Percentiles rank a stretch among this genome's conserved stretches.
Evolutionary conservation across 2,329 filamentous ascomycete genomes (phyloP).

Genomic region (Scedosporium boydii): DNA sequence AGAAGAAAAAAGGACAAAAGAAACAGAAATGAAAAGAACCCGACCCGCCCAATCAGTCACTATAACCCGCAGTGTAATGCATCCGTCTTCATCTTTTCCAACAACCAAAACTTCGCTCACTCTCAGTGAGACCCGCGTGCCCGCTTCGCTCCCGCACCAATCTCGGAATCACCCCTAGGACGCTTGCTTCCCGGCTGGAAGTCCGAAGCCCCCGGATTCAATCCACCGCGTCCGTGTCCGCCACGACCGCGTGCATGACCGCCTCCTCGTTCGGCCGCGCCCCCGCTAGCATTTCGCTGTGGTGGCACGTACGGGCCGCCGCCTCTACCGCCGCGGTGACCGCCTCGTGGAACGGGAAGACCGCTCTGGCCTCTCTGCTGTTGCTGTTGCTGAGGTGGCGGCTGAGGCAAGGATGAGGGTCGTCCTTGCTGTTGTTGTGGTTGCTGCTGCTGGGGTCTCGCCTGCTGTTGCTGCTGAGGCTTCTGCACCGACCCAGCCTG

Average conservation of each 20-base stretch:
- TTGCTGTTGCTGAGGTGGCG: not conserved
- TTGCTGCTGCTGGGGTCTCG: conserved; percentile 11
- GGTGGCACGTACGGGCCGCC: conserved; percentile 23
- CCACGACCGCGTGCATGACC: conserved; percentile 32
- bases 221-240: conserved; percentile 22
- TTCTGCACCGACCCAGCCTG: conserved; percentile 8
- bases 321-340: conserved; percentile 26
- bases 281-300: conserved; percentile 25
- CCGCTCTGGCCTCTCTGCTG: conserved; percentile 13
- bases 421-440: conserved; percentile 13
- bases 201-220: conserved; percentile 45
- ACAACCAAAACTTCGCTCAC: not conserved
- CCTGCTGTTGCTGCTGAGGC: conserved; percentile 9
- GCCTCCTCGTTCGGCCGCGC: conserved; percentile 21
- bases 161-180: conserved; percentile 41
- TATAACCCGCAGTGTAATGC: not conserved
- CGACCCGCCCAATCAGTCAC: not conserved
- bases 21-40: not conserved
- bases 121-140: conserved; percentile 28
- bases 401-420: conserved; percentile 6
- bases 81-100: not conserved
- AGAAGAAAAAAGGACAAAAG: not conserved
- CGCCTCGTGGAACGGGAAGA: conserved; percentile 32
- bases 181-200: conserved; percentile 50
- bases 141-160: conserved; percentile 30